Percentiles rank a stretch among this genome's conserved stretches.
Conservation (phyloP, 1,139 yeast species). For the Pichia sp. region DNA sequence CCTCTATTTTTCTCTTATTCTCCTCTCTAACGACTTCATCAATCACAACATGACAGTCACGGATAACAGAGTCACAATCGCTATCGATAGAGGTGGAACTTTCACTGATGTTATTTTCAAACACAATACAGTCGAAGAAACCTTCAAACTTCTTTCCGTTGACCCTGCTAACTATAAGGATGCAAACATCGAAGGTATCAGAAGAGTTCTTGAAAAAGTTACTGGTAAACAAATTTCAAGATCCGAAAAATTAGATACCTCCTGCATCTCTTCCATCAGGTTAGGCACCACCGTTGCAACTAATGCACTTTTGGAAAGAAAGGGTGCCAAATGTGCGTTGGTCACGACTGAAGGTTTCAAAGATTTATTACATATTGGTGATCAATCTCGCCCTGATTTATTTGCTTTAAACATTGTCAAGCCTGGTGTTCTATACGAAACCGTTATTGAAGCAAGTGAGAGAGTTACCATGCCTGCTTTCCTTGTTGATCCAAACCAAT, state of each 20-base stretch:
- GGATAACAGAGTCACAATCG: constrained; percentile 2
- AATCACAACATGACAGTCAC: not conserved
- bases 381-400: constrained; percentile 66
- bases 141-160: constrained; percentile 68
- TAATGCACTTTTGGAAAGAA: constrained; percentile 57
- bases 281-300: constrained; percentile 84
- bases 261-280: constrained; percentile 48
- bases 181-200: constrained; percentile 88
- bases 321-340: constrained; percentile 58
- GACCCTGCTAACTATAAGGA: constrained; percentile 81
- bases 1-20: not conserved
- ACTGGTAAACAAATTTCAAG: constrained; percentile 48
- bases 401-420: constrained; percentile 55
- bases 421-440: constrained; percentile 51
- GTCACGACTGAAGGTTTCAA: constrained; percentile 59
- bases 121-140: constrained; percentile 31
- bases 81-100: constrained; percentile 11
- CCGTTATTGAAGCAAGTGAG: constrained; percentile 62
- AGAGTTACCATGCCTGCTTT: constrained; percentile 56
- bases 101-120: constrained; percentile 12
- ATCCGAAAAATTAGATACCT: constrained; percentile 32
- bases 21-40: not conserved
- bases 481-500: constrained; percentile 17
- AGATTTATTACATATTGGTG: constrained; percentile 59
- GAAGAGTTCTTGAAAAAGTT: constrained; percentile 60